Conservation (phyloP, 805 yeast species). For the Metschnikowia kofuensis region DNA sequence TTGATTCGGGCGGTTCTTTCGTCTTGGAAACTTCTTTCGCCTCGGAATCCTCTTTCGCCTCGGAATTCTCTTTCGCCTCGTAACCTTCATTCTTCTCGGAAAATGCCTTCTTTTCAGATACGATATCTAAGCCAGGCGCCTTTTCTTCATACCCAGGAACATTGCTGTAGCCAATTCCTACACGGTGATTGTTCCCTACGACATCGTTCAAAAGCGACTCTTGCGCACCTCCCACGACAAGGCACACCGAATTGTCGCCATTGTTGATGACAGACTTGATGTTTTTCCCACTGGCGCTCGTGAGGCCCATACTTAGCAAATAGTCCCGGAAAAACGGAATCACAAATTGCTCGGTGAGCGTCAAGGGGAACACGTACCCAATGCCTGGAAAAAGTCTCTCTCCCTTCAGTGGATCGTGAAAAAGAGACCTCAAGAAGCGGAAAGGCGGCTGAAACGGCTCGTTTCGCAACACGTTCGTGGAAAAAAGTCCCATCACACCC, state of each 20-base stretch:
- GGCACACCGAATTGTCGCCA: conserved; percentile 71
- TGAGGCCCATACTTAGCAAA: conserved; percentile 72
- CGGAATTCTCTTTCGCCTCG: too few relatives aligned
- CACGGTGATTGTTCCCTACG: conserved; percentile 30
- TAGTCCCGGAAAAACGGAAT: conserved; percentile 88
- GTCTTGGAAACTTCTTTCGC: too few relatives aligned
- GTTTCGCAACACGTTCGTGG: conserved; percentile 50
- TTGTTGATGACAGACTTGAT: conserved; percentile 60
- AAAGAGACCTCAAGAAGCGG: conserved; percentile 31
- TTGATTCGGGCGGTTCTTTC: too few relatives aligned
- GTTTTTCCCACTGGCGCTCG: conserved; percentile 77
- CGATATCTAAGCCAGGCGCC: background rate
- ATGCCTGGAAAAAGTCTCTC: conserved; percentile 76
- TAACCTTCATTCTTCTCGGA: too few relatives aligned
- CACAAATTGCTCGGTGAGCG: conserved; percentile 77
- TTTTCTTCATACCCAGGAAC: conserved; percentile 9
- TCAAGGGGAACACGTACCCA: conserved; percentile 67
- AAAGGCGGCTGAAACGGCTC: conserved; percentile 41
- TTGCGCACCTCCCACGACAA: conserved; percentile 95
- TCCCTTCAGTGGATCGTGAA: conserved; percentile 70
- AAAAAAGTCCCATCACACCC: conserved; percentile 84
- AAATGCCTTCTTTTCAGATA: too few relatives aligned
- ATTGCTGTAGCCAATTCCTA: conserved; percentile 34
- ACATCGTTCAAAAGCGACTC: conserved; percentile 64
- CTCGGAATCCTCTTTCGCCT: too few relatives aligned